phyloP scores from a whole-genome alignment of 371 early-diverging fungal species.

The Syncephalastrum sp. region DNA sequence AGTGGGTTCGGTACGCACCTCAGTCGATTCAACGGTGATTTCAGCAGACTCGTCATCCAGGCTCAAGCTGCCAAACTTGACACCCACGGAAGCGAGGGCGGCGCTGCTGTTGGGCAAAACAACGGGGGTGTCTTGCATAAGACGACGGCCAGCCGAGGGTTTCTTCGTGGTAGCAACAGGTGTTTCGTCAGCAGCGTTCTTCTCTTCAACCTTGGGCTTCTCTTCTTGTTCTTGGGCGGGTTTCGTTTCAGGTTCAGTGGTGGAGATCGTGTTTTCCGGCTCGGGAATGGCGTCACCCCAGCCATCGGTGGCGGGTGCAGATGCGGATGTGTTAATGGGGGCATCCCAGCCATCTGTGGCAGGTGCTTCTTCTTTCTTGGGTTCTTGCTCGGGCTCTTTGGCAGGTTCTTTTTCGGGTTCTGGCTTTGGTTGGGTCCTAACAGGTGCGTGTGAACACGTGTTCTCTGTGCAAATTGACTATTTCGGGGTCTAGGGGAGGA shows the following conservation, averaged over 20 bases:
- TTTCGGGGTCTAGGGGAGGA: not conserved
- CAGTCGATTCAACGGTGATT: slow-evolving; percentile 16
- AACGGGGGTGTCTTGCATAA: slow-evolving; percentile 85
- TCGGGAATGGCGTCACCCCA: slow-evolving; percentile 22
- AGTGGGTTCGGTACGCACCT: not conserved
- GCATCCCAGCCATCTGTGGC: slow-evolving; percentile 15
- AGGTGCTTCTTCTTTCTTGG: slow-evolving; percentile 12
- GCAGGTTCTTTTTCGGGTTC: slow-evolving; percentile 33
- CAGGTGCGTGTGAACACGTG: not conserved
- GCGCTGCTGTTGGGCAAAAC: slow-evolving; percentile 76
- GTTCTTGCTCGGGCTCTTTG: slow-evolving; percentile 15
- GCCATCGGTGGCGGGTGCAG: slow-evolving; percentile 12
- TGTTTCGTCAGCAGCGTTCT: slow-evolving; percentile 5
- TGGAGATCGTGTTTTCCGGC: slow-evolving; percentile 6
- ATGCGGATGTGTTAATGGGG: slow-evolving; percentile 6
- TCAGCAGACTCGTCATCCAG: slow-evolving; percentile 41
- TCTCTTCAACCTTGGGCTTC: not conserved
- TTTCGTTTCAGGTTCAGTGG: slow-evolving; percentile 6
- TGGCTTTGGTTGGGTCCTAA: slow-evolving; percentile 42
- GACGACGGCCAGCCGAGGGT: slow-evolving; percentile 39
- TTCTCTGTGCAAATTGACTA: not conserved
- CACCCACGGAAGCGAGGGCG: slow-evolving; percentile 66
- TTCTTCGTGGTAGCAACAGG: slow-evolving; percentile 10
- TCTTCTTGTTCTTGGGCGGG: slow-evolving; percentile 6
- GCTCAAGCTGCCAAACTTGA: slow-evolving; percentile 80